Evolutionary conservation across 1,139 yeast species (phyloP).

Genomic region (Candida pseudoviswanathii): DNA sequence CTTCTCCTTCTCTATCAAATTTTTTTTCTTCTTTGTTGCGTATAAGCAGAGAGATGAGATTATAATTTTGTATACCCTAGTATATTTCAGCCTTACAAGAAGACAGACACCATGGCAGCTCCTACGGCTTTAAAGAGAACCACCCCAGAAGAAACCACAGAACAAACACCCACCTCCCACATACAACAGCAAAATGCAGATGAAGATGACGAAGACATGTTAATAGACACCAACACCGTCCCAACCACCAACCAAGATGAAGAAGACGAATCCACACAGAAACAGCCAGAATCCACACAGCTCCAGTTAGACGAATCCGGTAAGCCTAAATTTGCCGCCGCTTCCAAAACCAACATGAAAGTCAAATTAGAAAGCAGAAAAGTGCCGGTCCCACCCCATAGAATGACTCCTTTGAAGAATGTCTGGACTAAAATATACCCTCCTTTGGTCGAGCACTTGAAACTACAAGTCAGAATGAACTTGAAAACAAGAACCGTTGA

Average conservation of each 20-base stretch:
- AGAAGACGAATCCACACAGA: constrained; percentile 19
- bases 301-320: constrained; percentile 84
- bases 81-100: background rate
- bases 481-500: constrained; percentile 82
- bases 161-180: constrained; percentile 9
- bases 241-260: constrained; percentile 22
- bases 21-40: background rate
- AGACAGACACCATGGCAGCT: constrained; percentile 58
- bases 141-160: constrained; percentile 4
- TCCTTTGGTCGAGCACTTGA: constrained; percentile 91
- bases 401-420: constrained; percentile 89
- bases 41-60: constrained; percentile 2
- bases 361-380: constrained; percentile 86
- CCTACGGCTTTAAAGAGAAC: constrained; percentile 60
- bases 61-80: background rate
- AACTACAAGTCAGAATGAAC: constrained; percentile 95
- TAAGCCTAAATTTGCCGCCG: constrained; percentile 83
- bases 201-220: constrained; percentile 59
- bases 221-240: constrained; percentile 62
- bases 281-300: constrained; percentile 38
- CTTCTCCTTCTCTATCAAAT: background rate
- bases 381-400: constrained; percentile 93
- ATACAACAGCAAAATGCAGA: constrained; percentile 8
- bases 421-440: constrained; percentile 94
- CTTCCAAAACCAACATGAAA: constrained; percentile 62